Conservation (phyloP, 108 stramenopile species). For the Skeletonema costatum region DNA sequence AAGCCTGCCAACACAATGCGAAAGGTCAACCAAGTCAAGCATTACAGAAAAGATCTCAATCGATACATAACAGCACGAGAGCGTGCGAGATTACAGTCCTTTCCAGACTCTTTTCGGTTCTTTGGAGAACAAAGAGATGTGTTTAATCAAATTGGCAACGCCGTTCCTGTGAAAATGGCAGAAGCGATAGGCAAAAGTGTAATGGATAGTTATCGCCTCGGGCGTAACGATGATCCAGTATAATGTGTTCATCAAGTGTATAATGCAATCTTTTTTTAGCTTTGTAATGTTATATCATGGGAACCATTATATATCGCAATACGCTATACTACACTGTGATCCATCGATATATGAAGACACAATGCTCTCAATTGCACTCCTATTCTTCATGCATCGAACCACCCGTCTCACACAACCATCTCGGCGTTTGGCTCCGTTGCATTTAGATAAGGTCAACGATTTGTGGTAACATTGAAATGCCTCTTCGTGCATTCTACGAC, state of each 20-base stretch:
- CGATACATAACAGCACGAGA: constrained; percentile 42
- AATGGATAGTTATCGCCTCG: constrained; percentile 26
- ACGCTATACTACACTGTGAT: not conserved
- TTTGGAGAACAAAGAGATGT: constrained; percentile 27
- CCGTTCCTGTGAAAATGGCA: constrained; percentile 51
- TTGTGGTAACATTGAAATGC: constrained; percentile 43
- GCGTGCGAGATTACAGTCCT: constrained; percentile 41
- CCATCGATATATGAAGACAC: constrained; percentile 43
- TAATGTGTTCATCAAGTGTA: not conserved
- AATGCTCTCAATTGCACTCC: constrained; percentile 38
- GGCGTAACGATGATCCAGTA: not conserved
- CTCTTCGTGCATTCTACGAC: constrained; percentile 12
- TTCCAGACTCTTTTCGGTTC: constrained; percentile 45
- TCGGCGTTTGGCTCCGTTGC: not conserved
- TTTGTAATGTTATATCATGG: not conserved
- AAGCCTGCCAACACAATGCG: constrained; percentile 49
- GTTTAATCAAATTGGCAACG: constrained; percentile 58
- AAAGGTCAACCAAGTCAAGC: constrained; percentile 22
- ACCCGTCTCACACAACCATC: constrained; percentile 12
- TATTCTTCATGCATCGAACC: constrained; percentile 35
- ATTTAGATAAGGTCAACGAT: constrained; percentile 17
- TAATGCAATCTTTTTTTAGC: not conserved
- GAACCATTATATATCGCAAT: not conserved
- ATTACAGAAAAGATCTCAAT: constrained; percentile 30
- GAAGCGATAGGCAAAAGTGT: constrained; percentile 37